Percentiles rank a stretch among this genome's conserved stretches.
These are phyloP conservation scores for Polygonum aviculare DNA, from an alignment of 148 eudicot genomes.

Conservation along the genomic window DNA sequence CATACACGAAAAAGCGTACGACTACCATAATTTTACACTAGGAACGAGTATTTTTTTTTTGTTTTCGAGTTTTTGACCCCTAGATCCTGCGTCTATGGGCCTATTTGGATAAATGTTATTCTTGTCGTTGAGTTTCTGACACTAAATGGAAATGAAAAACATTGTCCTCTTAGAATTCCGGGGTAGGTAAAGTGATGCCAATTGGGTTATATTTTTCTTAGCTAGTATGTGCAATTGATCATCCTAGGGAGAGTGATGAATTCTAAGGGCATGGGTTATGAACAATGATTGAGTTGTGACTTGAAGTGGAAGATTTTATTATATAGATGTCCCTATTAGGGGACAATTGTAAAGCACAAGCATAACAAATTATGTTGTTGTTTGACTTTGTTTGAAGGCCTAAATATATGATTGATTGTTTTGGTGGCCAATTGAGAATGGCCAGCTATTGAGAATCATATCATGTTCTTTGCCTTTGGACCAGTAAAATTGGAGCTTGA, in stretches of 20 bases:
- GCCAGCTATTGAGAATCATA: not conserved
- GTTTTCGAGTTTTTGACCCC: too few relatives aligned
- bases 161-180: too few relatives aligned
- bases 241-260: not conserved
- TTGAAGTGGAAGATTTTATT: constrained; percentile 5
- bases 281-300: not conserved
- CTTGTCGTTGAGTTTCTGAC: too few relatives aligned
- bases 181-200: too few relatives aligned
- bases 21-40: too few relatives aligned
- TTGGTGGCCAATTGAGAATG: not conserved
- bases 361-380: not conserved
- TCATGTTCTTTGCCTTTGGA: not conserved
- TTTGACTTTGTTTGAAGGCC: constrained; percentile 6
- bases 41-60: too few relatives aligned
- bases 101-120: too few relatives aligned
- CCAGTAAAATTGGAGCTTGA: not conserved
- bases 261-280: not conserved
- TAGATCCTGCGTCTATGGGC: too few relatives aligned
- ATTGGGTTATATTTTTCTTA: not conserved
- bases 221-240: not conserved
- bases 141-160: too few relatives aligned
- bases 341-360: not conserved
- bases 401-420: not conserved
- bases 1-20: too few relatives aligned
- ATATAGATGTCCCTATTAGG: not conserved